These are phyloP conservation scores for Phlebiopsis gigantea DNA, from an alignment of 768 basidiomycete species.

Conservation along the genomic window DNA sequence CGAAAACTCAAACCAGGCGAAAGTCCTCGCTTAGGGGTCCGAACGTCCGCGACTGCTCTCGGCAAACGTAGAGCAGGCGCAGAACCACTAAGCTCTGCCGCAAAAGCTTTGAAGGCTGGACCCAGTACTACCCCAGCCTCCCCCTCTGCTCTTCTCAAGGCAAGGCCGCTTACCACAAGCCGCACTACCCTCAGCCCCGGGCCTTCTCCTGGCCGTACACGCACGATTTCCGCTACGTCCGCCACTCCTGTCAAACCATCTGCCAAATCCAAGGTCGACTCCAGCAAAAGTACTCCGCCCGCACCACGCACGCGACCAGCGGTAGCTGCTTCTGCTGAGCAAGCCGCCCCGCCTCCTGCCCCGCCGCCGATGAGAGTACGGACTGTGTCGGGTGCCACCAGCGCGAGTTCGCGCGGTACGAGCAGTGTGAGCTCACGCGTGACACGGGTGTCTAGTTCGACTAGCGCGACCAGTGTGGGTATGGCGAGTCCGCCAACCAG, in stretches of 20 bases:
- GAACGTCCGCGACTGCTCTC: background rate
- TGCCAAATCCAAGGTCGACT: background rate
- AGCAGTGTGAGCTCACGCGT: constrained; percentile 1
- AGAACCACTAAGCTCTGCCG: background rate
- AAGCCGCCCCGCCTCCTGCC: background rate
- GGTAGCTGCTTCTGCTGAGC: background rate
- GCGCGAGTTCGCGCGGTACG: constrained; percentile 5
- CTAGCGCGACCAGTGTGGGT: constrained; percentile 1
- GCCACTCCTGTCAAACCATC: background rate
- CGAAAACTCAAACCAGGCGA: constrained; percentile 19
- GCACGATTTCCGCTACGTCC: constrained; percentile 7
- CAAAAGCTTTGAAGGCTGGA: background rate
- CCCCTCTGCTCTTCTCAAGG: background rate
- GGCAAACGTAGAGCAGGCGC: background rate
- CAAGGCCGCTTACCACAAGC: background rate
- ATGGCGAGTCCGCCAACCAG: background rate
- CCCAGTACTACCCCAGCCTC: background rate
- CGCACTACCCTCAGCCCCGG: background rate
- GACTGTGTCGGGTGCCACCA: constrained; percentile 6
- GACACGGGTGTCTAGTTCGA: background rate
- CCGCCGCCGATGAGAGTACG: constrained; percentile 1
- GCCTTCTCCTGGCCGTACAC: constrained; percentile 1
- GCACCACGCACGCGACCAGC: background rate
- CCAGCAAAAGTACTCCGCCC: constrained; percentile 2
- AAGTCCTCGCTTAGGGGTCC: background rate